phyloP scores from a whole-genome alignment of 768 basidiomycete species.

The Trametes coccinea region DNA sequence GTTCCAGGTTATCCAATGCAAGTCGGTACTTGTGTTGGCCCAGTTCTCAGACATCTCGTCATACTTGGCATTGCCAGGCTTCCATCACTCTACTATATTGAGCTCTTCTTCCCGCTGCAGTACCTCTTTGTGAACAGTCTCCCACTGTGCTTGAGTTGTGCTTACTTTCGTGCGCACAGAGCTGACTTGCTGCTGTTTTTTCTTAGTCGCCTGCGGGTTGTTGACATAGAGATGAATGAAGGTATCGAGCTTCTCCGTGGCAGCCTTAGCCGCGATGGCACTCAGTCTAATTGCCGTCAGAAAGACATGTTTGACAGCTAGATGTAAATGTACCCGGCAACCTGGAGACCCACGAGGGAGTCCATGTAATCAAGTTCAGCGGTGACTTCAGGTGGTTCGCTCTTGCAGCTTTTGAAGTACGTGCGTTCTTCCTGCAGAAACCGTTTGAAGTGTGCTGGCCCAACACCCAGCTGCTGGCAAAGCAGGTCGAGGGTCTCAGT shows the following conservation, averaged over 20 bases:
- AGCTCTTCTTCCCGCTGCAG: constrained; percentile 15
- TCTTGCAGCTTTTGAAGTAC: constrained; percentile 15
- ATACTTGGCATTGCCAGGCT: constrained; percentile 12
- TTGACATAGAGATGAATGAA: no score
- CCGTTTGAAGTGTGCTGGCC: constrained; percentile 4
- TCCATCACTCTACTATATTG: constrained; percentile 22
- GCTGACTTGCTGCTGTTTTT: no score
- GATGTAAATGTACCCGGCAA: neutral
- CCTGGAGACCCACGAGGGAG: constrained; percentile 3
- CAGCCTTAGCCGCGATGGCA: no score
- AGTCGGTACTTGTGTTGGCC: constrained; percentile 17
- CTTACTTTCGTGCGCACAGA: no score
- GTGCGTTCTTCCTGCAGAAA: constrained; percentile 19
- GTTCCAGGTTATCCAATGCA: constrained; percentile 33
- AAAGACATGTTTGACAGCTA: neutral
- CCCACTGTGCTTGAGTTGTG: no score
- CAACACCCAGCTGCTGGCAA: neutral
- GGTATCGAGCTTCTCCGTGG: no score
- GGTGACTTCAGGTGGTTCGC: constrained; percentile 14
- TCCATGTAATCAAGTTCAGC: constrained; percentile 18
- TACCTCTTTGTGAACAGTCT: no score
- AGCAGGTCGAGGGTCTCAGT: neutral
- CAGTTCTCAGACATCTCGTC: constrained; percentile 4
- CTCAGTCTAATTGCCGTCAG: no score
- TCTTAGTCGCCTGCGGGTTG: no score